Conservation (phyloP, 148 eudicot genomes). For the Arbutus unedo region DNA sequence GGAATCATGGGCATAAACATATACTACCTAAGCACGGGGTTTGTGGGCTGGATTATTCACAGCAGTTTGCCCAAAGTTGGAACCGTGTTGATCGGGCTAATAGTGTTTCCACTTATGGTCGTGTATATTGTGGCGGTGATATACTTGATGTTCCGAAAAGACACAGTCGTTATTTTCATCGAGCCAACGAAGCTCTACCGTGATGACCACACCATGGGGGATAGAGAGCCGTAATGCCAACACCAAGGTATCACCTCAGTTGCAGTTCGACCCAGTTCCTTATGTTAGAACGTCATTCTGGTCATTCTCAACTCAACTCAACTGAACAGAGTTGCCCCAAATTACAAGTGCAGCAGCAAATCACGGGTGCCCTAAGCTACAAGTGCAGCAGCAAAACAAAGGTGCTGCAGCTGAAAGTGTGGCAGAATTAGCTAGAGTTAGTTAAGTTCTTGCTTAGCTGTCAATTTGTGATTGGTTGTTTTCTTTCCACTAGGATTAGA, state of each 20-base stretch:
- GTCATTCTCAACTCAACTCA: too few relatives aligned
- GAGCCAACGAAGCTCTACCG: constrained; percentile 40
- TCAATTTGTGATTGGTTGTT: too few relatives aligned
- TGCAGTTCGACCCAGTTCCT: constrained; percentile 25
- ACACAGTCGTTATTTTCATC: constrained; percentile 51
- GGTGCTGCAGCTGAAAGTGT: too few relatives aligned
- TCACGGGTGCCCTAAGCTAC: too few relatives aligned
- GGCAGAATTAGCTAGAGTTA: too few relatives aligned
- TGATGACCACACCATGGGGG: constrained; percentile 15
- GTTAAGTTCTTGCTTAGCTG: too few relatives aligned
- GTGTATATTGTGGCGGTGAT: constrained; percentile 50
- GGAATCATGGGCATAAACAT: constrained; percentile 86
- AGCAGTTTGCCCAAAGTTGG: constrained; percentile 65
- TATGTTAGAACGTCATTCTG: neutral
- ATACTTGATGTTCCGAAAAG: constrained; percentile 74
- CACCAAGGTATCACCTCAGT: neutral
- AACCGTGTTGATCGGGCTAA: constrained; percentile 61
- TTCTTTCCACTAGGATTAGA: too few relatives aligned
- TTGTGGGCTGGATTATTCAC: constrained; percentile 73
- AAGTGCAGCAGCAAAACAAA: too few relatives aligned
- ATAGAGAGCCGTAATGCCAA: constrained; percentile 27
- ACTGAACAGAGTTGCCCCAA: too few relatives aligned
- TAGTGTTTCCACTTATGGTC: constrained; percentile 78
- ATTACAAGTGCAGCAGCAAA: too few relatives aligned
- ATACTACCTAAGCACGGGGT: constrained; percentile 63